Conservation (phyloP, 2,329 filamentous ascomycete genomes). For the Metarhizium sp. region DNA sequence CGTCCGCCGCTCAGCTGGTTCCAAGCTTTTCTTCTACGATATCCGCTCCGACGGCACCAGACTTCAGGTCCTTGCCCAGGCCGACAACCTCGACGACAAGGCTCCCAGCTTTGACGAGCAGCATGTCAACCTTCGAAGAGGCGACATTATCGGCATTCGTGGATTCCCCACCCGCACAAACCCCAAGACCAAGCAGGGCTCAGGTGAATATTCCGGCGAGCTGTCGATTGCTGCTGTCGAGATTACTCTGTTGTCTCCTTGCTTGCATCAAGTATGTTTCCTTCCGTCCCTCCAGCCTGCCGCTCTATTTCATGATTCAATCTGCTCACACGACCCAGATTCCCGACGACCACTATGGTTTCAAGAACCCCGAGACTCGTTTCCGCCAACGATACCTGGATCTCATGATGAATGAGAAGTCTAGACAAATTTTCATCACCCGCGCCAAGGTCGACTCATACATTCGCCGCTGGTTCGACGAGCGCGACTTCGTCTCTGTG, state of each 20-base stretch:
- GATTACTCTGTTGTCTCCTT: slow-evolving; percentile 78
- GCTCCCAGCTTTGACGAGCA: slow-evolving; percentile 69
- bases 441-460: slow-evolving; percentile 82
- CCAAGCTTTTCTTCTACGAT: slow-evolving; percentile 89
- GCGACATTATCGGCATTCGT: slow-evolving; percentile 72
- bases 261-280: slow-evolving; percentile 59
- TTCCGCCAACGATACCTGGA: slow-evolving; percentile 92
- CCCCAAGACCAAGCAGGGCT: slow-evolving; percentile 79
- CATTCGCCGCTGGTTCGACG: slow-evolving; percentile 81
- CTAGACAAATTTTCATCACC: slow-evolving; percentile 74
- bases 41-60: slow-evolving; percentile 43
- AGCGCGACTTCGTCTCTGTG: slow-evolving; percentile 82
- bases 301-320: not conserved
- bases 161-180: slow-evolving; percentile 50
- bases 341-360: slow-evolving; percentile 84
- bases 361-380: slow-evolving; percentile 90
- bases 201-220: slow-evolving; percentile 61
- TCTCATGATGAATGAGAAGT: slow-evolving; percentile 90
- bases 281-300: not conserved
- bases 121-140: slow-evolving; percentile 80
- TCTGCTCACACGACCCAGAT: slow-evolving; percentile 14
- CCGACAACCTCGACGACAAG: slow-evolving; percentile 62
- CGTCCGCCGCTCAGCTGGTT: slow-evolving; percentile 71
- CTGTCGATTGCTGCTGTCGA: slow-evolving; percentile 88
- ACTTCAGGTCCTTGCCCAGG: slow-evolving; percentile 88